Conservation (phyloP, 192 early-diverging fungal genomes). For the Entomortierella lignicola region DNA sequence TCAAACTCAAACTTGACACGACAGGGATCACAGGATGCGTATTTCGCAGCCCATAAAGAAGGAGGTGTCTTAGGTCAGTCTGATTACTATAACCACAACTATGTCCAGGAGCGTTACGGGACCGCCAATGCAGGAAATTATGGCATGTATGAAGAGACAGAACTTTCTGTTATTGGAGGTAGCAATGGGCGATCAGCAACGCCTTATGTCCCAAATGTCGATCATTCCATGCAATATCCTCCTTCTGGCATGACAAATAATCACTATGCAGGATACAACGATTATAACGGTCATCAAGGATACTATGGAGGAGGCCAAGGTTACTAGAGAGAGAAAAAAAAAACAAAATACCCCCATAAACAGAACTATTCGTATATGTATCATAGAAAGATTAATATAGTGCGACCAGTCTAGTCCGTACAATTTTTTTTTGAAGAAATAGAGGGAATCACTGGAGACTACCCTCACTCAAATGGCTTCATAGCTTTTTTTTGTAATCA, state of each 20-base stretch:
- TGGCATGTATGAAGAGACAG: slow-evolving; percentile 50
- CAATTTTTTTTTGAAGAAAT: too few relatives aligned
- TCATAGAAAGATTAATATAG: slow-evolving; percentile 2
- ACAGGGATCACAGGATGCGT: slow-evolving; percentile 47
- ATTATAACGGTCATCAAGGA: slow-evolving; percentile 27
- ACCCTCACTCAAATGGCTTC: too few relatives aligned
- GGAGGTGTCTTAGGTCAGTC: too few relatives aligned
- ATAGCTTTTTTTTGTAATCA: too few relatives aligned
- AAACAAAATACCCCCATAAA: not conserved
- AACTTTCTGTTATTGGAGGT: slow-evolving; percentile 41
- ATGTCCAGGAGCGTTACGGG: slow-evolving; percentile 49
- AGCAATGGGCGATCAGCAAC: slow-evolving; percentile 4
- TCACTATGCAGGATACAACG: slow-evolving; percentile 48
- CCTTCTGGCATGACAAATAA: slow-evolving; percentile 14
- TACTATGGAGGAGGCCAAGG: slow-evolving; percentile 23
- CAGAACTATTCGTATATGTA: not conserved
- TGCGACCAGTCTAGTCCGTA: too few relatives aligned
- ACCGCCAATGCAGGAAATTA: slow-evolving; percentile 16
- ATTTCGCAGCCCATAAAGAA: slow-evolving; percentile 21
- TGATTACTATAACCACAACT: slow-evolving; percentile 38
- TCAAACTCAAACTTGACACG: slow-evolving; percentile 19
- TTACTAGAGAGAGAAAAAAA: slow-evolving; percentile 1
- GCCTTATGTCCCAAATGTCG: not conserved
- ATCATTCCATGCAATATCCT: slow-evolving; percentile 21
- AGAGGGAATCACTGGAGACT: too few relatives aligned